Evolutionary conservation across 2,329 filamentous ascomycete genomes (phyloP), one percentile per base, ranked within the genome.

Genomic region (Cladosporium sphaerospermum): DNA sequence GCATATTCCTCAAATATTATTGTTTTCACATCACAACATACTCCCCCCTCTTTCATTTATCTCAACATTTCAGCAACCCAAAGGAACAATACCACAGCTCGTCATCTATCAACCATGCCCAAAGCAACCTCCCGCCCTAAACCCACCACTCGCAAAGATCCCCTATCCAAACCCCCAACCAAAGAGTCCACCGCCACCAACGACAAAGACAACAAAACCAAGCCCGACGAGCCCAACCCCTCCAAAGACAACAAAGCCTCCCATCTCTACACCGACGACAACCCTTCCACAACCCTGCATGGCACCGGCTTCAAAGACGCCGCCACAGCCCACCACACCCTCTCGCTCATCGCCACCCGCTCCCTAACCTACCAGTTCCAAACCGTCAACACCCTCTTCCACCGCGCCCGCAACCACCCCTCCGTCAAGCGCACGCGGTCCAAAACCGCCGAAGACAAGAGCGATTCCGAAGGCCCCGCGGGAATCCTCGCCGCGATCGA

Each of bases 231-330:
- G 9, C 16, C 45, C 39, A 45, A 46, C 31, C 36, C 16, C 23
- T 2, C 44, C 16, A 44, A 58, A 42, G 55, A 62, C 44, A 52
- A 56, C 14, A 65, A 63, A 39, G 58, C 57, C 31, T 66, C 63
- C 7, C 65, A 67, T 52, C 62, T 67, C 46, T 67, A 67, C 57
- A 67, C 65, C 11, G 64, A 67, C 44, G 65, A 67, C 52, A 67
- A 67, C 42, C 65, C 64, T 9, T 37, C 58, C 13, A 66, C 65
- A 4, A 66, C 65, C 3, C 60, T 67, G 37, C 64, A 66, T 39
- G 64, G 65, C 55, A 67, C 62, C 2, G 65, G 64, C 45, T 67
- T 67, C 61, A 66, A 65, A 45, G 62, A 67, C 55, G 52, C 52
- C 13, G 57, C 53, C 2, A 58, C 61, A 6, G 65, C 65, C 6